Base-by-base conservation (phyloP, 2,329 filamentous ascomycete species). In the Apiospora koreana region DNA sequence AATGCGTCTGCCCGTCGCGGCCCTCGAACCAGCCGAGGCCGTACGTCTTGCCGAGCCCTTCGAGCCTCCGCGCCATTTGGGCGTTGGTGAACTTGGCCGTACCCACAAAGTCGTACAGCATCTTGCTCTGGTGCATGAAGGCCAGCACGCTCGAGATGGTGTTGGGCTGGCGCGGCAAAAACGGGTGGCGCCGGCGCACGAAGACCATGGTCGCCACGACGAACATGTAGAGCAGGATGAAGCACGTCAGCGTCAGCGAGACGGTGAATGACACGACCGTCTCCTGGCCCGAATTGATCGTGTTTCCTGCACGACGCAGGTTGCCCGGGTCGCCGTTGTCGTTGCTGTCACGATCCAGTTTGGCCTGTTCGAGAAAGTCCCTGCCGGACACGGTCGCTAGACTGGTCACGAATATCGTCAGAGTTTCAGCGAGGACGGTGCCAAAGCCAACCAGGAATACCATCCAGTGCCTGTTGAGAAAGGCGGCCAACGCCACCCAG, bases 71-170 rank as follows among this genome's bases (percentile, higher is more conserved):
- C 73, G 87, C 88, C 89, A 94, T 93, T 77, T 89, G 81, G 18
- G 83, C 81, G 68, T 87, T 89, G 74, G 85, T 87, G 67, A 91
- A 81, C 80, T 88, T 88, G 72, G 91, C 88, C 28, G 91, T 94
- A 54, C 88, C 89, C 18, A 93, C 90, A 79, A 95, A 95, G 76
- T 89, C 88, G 72, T 90, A 90, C 64, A 95, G 82, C 93, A 95
- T 94, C 81, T 92, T 93, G 79, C 88, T 92, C 81, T 94, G 92
- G 80, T 95, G 91, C 71, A 95, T 92, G 76, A 92, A 95, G 0
- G 92, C 92, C 69, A 95, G 84, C 68, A 94, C 88, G 58, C 88
- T 91, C 1, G 92, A 90, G 74, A 95, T 94, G 25, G 92, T 94
- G 75, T 91, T 93, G 4, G 93, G 92, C 82, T 94, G 92, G 5